phyloP scores from a whole-genome alignment of 306 rosid species.

The Mucuna pruriens region DNA sequence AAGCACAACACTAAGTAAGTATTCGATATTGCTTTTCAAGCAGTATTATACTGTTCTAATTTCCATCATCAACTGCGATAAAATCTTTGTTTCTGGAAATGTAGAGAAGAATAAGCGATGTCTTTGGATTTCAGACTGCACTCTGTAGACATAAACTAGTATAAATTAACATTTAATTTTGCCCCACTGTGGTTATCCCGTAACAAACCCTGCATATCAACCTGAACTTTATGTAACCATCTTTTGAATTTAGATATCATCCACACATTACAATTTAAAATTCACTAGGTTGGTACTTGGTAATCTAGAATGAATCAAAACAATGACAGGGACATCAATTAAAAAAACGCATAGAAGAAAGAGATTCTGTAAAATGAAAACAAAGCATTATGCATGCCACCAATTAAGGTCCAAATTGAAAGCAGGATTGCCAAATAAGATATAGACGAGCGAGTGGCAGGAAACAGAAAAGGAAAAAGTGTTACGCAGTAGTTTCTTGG shows the following conservation, averaged over 20 bases:
- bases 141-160: constrained; percentile 22
- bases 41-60: constrained; percentile 2
- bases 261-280: not conserved
- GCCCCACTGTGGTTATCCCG: not conserved
- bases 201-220: not conserved
- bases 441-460: not conserved
- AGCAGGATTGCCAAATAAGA: not conserved
- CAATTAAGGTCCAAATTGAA: not conserved
- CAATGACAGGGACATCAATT: constrained; percentile 3
- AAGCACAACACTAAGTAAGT: constrained; percentile 5
- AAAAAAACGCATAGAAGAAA: not conserved
- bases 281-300: not conserved
- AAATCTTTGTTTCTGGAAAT: not conserved
- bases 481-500: constrained; percentile 98
- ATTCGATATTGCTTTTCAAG: not conserved
- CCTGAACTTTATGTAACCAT: constrained; percentile 14
- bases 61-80: constrained; percentile 12
- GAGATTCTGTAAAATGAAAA: not conserved
- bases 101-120: not conserved
- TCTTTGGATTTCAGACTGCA: not conserved
- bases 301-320: constrained; percentile 30
- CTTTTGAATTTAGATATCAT: constrained; percentile 9
- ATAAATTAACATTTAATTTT: constrained; percentile 18
- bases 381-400: not conserved
- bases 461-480: not conserved